Percentiles rank a stretch among this genome's conserved stretches.
Evolutionary conservation across 805 yeast species (phyloP).

Genomic region (Hanseniaspora clermontiae): DNA sequence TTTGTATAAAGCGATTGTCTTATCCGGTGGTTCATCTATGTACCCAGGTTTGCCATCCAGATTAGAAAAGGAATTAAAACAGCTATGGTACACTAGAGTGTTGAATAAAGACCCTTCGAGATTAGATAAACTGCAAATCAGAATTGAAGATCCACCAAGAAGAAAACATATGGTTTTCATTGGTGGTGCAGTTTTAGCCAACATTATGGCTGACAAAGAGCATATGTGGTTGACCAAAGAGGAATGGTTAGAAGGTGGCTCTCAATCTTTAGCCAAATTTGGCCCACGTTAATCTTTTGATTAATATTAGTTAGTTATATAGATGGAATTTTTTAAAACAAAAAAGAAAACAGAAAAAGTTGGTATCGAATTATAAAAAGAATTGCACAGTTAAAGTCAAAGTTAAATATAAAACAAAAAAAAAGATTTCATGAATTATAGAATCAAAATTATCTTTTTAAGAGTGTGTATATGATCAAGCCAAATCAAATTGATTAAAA

Average conservation of each 20-base stretch:
- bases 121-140: constrained; percentile 81
- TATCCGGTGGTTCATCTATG: constrained; percentile 97
- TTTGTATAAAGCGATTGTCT: constrained; percentile 78
- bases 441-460: too few relatives aligned
- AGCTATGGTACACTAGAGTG: constrained; percentile 84
- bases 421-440: too few relatives aligned
- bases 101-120: constrained; percentile 77
- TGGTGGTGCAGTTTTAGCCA: constrained; percentile 96
- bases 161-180: constrained; percentile 97
- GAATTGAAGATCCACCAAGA: constrained; percentile 97
- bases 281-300: constrained; percentile 60
- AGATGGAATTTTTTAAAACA: constrained; percentile 16
- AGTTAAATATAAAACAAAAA: too few relatives aligned
- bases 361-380: too few relatives aligned
- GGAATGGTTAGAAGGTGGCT: constrained; percentile 97
- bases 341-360: not conserved
- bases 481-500: constrained; percentile 10
- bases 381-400: too few relatives aligned
- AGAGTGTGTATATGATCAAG: too few relatives aligned
- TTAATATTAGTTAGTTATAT: not conserved
- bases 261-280: constrained; percentile 68
- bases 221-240: constrained; percentile 95
- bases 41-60: constrained; percentile 96
- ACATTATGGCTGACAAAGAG: constrained; percentile 95
- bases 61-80: constrained; percentile 89